Evolutionary conservation across 139 green algal species (phyloP).

Genomic region (Chlorella sp.): DNA sequence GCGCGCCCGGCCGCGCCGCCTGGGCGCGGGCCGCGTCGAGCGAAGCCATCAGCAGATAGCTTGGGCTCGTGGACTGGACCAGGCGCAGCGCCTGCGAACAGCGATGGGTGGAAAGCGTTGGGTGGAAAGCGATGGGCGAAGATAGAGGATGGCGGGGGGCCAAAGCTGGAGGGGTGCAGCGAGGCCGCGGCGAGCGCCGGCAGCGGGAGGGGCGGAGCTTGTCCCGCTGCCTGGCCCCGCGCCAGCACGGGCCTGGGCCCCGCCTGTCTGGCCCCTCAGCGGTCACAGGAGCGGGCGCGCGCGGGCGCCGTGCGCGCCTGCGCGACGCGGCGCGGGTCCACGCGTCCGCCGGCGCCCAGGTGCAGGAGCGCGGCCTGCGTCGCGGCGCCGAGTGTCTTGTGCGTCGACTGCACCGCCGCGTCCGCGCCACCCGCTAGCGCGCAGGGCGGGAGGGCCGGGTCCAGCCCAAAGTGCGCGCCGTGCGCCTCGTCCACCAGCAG

Average conservation of each 20-base stretch:
- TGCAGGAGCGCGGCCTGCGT: slow-evolving; percentile 96
- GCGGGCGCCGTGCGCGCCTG: too few relatives aligned
- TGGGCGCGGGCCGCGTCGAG: slow-evolving; percentile 80
- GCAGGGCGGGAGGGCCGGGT: slow-evolving; percentile 37
- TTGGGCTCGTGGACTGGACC: slow-evolving; percentile 79
- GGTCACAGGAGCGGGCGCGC: too few relatives aligned
- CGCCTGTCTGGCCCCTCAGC: too few relatives aligned
- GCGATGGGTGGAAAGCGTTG: too few relatives aligned
- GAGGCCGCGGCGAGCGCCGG: too few relatives aligned
- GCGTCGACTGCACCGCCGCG: slow-evolving; percentile 89
- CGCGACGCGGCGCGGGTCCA: slow-evolving; percentile 10
- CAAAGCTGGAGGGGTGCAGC: too few relatives aligned
- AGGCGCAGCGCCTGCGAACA: slow-evolving; percentile 21
- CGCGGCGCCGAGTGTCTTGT: slow-evolving; percentile 88
- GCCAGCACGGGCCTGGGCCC: too few relatives aligned
- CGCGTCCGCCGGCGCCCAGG: slow-evolving; percentile 14
- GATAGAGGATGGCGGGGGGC: too few relatives aligned
- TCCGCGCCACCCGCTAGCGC: slow-evolving; percentile 81
- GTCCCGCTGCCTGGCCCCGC: too few relatives aligned
- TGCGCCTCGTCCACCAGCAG: slow-evolving; percentile 95
- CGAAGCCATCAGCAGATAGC: slow-evolving; percentile 91
- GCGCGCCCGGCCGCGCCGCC: slow-evolving; percentile 32
- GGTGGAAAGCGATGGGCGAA: too few relatives aligned
- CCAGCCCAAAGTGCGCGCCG: slow-evolving; percentile 80
- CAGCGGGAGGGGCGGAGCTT: too few relatives aligned